Conservation (phyloP, 2,329 filamentous ascomycete genomes). For the Zasmidium citrigriseum region DNA sequence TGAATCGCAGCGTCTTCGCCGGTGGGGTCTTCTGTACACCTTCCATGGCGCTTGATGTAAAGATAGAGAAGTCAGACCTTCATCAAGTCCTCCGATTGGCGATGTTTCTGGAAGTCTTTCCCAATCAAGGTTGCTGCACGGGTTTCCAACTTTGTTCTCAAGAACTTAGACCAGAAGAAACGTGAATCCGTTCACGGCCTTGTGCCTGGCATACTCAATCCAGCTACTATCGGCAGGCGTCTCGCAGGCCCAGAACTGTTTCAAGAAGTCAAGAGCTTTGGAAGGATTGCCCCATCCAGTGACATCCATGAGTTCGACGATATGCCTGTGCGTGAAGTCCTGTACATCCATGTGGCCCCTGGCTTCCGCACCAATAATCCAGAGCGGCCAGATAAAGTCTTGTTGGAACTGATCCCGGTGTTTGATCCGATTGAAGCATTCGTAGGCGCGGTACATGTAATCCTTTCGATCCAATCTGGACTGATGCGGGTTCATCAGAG, state of each 20-base stretch:
- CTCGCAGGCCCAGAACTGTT: conserved; percentile 9
- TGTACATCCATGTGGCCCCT: conserved; percentile 2
- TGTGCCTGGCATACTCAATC: conserved; percentile 1
- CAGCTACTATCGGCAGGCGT: conserved; percentile 1
- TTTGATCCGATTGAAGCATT: conserved; percentile 5
- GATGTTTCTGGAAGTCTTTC: too few relatives aligned
- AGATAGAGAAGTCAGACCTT: too few relatives aligned
- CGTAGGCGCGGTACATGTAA: conserved; percentile 4
- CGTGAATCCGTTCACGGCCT: neutral
- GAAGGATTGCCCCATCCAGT: conserved; percentile 3
- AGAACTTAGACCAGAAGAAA: neutral
- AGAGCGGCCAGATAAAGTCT: conserved; percentile 9
- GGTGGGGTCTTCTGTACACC: too few relatives aligned
- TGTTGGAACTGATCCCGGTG: conserved; percentile 3
- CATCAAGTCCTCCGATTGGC: too few relatives aligned
- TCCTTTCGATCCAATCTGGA: neutral
- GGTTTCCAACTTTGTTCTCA: too few relatives aligned
- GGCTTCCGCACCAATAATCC: conserved; percentile 7
- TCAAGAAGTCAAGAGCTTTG: conserved; percentile 8
- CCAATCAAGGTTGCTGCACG: too few relatives aligned
- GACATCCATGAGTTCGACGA: conserved; percentile 4
- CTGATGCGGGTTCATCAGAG: conserved; percentile 1
- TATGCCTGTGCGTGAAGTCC: conserved; percentile 1
- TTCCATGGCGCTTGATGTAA: too few relatives aligned
- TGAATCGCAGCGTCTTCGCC: too few relatives aligned